Evolutionary conservation across 2,329 filamentous ascomycete genomes (phyloP), one percentile per base, ranked within the genome.

Genomic region (Penicillium sp.): DNA sequence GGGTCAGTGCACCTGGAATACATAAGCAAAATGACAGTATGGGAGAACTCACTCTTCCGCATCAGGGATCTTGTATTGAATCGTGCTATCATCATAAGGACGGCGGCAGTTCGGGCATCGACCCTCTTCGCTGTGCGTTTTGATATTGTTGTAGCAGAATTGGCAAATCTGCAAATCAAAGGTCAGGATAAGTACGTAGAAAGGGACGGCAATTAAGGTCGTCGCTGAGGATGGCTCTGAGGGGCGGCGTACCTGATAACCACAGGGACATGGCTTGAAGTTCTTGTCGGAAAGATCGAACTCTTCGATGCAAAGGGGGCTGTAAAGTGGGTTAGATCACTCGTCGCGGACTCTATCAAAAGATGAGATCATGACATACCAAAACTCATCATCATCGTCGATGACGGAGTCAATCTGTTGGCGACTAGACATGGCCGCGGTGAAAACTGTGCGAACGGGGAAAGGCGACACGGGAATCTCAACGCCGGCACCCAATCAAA

Each of bases 71-170:
- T 96, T 96, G 85, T 92, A 99, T 76, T 97, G 87, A 73, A 99
- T 98, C 29, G 92, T 96, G 74, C 93, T 93, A 67, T 99, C 96
- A 74, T 97, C 92, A 75, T 99, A 99, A 6, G 91, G 89, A 73
- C 95, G 85, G 77, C 95, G 87, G 75, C 95, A 99, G 65, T 96
- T 96, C n/a, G 95, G 95, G 75, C 95, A 99, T 56, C 97, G 84
- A 35, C 93, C 93, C 73, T 97, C 98, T 84, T 79, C 78, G 60
- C 96, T 92, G 69, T 97, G 97, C 68, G 90, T 96, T 79, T 96
- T 96, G 75, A 99, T 96, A 75, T 98, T 99, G 79, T 99, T 97
- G 81, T 93, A 99, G 79, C 95, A 99, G 78, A 99, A 99, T 81
- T 99, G 96, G 77, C 95, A 99, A 74, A 99, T 93, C 93, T 97